These are phyloP conservation scores for Sequoiadendron giganteum DNA, from an alignment of 75 land plant species.

Conservation along the genomic window DNA sequence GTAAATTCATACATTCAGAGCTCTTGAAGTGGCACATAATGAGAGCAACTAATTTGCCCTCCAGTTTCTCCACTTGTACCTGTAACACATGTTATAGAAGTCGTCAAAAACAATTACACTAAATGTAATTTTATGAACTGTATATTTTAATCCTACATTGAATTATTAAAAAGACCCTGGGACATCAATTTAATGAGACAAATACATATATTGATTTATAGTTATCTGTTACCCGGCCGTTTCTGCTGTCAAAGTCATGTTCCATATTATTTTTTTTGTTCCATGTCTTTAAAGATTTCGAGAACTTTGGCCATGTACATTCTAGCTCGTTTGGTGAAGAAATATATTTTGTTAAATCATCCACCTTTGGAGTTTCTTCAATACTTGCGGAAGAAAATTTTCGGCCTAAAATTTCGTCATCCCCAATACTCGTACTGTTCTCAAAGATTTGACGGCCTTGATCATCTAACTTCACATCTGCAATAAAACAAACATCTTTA, in stretches of 20 bases:
- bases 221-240: background rate
- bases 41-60: background rate
- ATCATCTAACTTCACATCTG: background rate
- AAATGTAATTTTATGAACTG: background rate
- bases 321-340: background rate
- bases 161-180: too few species aligned
- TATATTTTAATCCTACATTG: background rate
- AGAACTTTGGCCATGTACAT: background rate
- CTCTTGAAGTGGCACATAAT: background rate
- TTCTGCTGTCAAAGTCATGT: background rate
- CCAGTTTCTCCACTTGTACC: background rate
- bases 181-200: too few species aligned
- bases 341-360: background rate
- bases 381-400: background rate
- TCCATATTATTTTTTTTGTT: background rate
- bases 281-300: background rate
- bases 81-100: background rate
- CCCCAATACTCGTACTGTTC: background rate
- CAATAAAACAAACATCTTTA: background rate
- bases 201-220: too few species aligned
- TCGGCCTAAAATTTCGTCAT: background rate
- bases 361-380: background rate
- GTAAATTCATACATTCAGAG: background rate
- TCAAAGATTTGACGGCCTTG: background rate
- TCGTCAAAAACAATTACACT: background rate